phyloP scores from a whole-genome alignment of 257 asterid genomes.

The Fraxinus cuspidata region DNA sequence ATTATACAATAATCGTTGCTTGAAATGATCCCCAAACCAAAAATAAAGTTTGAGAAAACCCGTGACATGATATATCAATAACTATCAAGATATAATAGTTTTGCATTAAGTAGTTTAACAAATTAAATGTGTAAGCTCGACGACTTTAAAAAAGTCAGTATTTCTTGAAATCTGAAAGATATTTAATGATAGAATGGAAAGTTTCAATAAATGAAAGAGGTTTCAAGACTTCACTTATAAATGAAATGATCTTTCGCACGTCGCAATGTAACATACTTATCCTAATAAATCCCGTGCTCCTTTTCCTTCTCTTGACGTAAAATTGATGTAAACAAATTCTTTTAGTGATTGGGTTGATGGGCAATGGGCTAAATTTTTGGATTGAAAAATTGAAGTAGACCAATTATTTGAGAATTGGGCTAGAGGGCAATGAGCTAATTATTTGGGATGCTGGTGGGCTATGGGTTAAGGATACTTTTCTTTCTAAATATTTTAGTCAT shows the following conservation, averaged over 20 bases:
- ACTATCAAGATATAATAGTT: background rate
- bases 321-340: too few species aligned
- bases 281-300: slow-evolving; percentile 42
- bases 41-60: background rate
- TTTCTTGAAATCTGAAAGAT: background rate
- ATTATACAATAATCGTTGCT: background rate
- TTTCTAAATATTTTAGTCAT: too few species aligned
- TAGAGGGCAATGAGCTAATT: too few species aligned
- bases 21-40: background rate
- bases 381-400: too few species aligned
- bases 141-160: background rate
- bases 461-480: too few species aligned
- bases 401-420: too few species aligned
- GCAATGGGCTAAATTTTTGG: too few species aligned
- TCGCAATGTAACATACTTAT: slow-evolving; percentile 57
- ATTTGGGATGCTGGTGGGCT: too few species aligned
- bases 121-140: background rate
- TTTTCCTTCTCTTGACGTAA: too few species aligned
- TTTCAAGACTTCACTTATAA: slow-evolving; percentile 58
- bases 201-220: background rate
- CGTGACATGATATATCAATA: background rate
- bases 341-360: too few species aligned
- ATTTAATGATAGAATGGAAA: background rate
- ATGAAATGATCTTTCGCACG: slow-evolving; percentile 93
- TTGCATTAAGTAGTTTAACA: background rate